Evolutionary conservation across 2,329 filamentous ascomycete genomes (phyloP).

Genomic region (Pseudohalonectria lignicola): DNA sequence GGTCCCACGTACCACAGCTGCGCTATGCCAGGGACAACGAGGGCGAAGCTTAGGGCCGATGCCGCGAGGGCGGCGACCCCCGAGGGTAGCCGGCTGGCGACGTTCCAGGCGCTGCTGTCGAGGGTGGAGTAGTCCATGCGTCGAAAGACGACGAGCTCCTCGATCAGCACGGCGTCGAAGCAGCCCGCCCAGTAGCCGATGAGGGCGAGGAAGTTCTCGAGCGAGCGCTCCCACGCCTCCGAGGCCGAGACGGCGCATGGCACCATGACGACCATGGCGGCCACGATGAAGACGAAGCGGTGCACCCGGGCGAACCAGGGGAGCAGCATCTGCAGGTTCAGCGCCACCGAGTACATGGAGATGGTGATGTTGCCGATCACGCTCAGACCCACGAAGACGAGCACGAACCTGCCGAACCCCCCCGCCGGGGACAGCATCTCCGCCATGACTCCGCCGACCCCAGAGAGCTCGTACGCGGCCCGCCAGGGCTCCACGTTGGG

Average conservation of each 20-base stretch:
- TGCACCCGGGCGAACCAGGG: conserved; percentile 25
- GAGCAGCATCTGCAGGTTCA: conserved; percentile 43
- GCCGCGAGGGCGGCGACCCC: conserved; percentile 15
- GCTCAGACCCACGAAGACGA: conserved; percentile 45
- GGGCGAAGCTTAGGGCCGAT: conserved; percentile 9
- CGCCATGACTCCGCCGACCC: conserved; percentile 46
- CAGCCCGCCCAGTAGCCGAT: conserved; percentile 34
- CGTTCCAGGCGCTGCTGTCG: conserved; percentile 13
- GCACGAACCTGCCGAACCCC: conserved; percentile 51
- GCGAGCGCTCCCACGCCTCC: conserved; percentile 24
- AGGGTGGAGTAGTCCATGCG: conserved; percentile 9
- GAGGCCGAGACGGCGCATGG: conserved; percentile 27
- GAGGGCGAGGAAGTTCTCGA: conserved; percentile 31
- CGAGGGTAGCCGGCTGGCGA: conserved; percentile 11
- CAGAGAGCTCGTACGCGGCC: conserved; percentile 38
- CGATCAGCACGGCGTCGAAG: conserved; percentile 26
- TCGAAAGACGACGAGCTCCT: conserved; percentile 16
- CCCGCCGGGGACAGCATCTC: conserved; percentile 47
- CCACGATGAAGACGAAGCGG: conserved; percentile 26
- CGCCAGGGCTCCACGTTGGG: conserved; percentile 41
- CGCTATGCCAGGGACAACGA: conserved; percentile 28
- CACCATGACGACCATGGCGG: conserved; percentile 27
- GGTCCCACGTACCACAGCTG: conserved; percentile 32
- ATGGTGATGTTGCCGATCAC: conserved; percentile 48
- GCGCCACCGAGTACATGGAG: conserved; percentile 50